These are phyloP conservation scores for Spongospora subterranea DNA, from an alignment of 208 protist species.

Conservation along the genomic window DNA sequence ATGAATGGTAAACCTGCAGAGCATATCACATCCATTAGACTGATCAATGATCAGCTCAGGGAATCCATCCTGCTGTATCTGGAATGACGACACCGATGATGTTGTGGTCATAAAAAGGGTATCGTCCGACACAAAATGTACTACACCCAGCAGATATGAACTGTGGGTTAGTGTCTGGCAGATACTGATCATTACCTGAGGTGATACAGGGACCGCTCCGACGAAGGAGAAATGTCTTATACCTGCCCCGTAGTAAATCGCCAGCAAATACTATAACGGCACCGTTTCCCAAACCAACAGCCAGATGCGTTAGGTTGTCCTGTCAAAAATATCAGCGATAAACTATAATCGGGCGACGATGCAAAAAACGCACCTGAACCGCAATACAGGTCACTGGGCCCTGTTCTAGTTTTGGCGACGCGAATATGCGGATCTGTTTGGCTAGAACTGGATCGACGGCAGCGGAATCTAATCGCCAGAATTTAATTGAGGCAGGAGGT, in stretches of 20 bases:
- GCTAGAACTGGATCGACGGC: conserved; percentile 18
- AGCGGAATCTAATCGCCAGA: background rate
- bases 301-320: conserved; percentile 38
- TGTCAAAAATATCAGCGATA: background rate
- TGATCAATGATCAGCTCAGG: background rate
- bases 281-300: conserved; percentile 4
- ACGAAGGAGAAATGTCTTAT: conserved; percentile 28
- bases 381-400: conserved; percentile 21
- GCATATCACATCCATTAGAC: conserved; percentile 27
- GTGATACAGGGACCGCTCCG: conserved; percentile 34
- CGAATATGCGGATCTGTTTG: background rate
- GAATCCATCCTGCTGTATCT: background rate
- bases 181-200: background rate
- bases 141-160: background rate
- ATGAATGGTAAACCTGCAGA: background rate
- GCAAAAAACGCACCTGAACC: background rate
- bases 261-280: background rate
- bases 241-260: background rate
- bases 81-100: conserved; percentile 38
- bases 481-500: conserved; percentile 29
- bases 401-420: background rate
- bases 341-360: background rate
- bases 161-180: background rate
- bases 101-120: conserved; percentile 28
- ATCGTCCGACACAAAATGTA: background rate